Evolutionary conservation across 805 yeast species (phyloP), one percentile per base, ranked within the genome.

Genomic region (Candida anglica): DNA sequence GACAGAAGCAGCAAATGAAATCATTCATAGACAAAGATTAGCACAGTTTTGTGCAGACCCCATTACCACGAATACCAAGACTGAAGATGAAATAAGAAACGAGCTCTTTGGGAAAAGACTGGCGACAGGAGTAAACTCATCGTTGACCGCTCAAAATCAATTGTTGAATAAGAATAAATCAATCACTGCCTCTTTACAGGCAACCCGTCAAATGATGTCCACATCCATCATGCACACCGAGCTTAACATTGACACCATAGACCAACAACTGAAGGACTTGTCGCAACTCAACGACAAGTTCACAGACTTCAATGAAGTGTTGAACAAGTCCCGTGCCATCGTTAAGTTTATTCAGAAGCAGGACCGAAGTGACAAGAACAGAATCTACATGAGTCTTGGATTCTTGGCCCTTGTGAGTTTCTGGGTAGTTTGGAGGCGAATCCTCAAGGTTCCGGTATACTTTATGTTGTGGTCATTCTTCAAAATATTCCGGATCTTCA

Each of bases 321-420:
- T 75, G 23, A 44, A 53, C 31, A 64, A 56, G 33, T 69, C 78
- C 1, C 63, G 60, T 29, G 62, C 63, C 16, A 60, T 75, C 26
- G 77, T 75, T 26, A 63, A 60, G 41, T 63, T 69, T 31, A 74
- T 75, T 27, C 77, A 75, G 40, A 71, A 69, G 42, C 71, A 75
- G 33, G 77, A 75, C 42, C 58, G 63, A 34, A 53, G 59, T 3
- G 80, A 75, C 41, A 63, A 73, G 37, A 48, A 63, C 32, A 60
- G 74, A 27, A 74, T 75, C 17, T 75, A 73, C 47, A 39, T 67
- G 34, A 63, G 77, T 18, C 38, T 73, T 4, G 71, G 67, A 13
- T 69, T 75, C 38, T 66, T 75, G 34, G 37, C 61, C 16, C 36
- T 63, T 2, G 72, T 73, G 25, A 66, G 75, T 38, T 47, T 56